Conservation (phyloP, 1,139 yeast genomes). For the Diutina siamensis region DNA sequence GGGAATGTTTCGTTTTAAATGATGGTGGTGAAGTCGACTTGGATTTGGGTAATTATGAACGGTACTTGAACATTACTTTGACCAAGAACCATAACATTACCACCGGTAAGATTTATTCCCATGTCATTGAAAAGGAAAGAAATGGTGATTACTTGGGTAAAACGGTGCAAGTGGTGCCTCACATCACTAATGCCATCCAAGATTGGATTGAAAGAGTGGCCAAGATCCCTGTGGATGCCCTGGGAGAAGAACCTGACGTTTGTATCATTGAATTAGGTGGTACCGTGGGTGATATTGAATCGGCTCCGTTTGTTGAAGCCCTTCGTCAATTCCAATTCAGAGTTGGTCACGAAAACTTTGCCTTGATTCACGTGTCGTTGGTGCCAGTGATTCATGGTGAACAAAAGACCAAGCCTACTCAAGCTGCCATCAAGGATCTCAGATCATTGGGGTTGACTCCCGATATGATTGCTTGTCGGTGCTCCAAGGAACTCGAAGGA, state of each 20-base stretch:
- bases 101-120: slow-evolving; percentile 92
- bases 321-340: slow-evolving; percentile 97
- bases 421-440: slow-evolving; percentile 95
- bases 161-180: slow-evolving; percentile 99
- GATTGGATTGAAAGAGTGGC: slow-evolving; percentile 97
- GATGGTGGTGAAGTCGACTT: slow-evolving; percentile 99
- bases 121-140: slow-evolving; percentile 90
- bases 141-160: slow-evolving; percentile 96
- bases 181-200: slow-evolving; percentile 91
- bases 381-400: slow-evolving; percentile 98
- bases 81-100: slow-evolving; percentile 94
- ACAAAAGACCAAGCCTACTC: slow-evolving; percentile 98
- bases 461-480: slow-evolving; percentile 96
- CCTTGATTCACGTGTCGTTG: slow-evolving; percentile 89
- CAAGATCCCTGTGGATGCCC: slow-evolving; percentile 81
- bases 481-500: slow-evolving; percentile 69
- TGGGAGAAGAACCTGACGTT: slow-evolving; percentile 81
- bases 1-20: slow-evolving; percentile 93
- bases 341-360: slow-evolving; percentile 89
- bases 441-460: slow-evolving; percentile 92
- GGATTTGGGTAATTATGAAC: slow-evolving; percentile 95
- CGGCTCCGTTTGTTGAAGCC: slow-evolving; percentile 98
- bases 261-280: slow-evolving; percentile 98
- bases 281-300: slow-evolving; percentile 97
- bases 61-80: slow-evolving; percentile 86